phyloP scores from a whole-genome alignment of 164 flowering plant genomes.

The Euptelea pleiosperma region DNA sequence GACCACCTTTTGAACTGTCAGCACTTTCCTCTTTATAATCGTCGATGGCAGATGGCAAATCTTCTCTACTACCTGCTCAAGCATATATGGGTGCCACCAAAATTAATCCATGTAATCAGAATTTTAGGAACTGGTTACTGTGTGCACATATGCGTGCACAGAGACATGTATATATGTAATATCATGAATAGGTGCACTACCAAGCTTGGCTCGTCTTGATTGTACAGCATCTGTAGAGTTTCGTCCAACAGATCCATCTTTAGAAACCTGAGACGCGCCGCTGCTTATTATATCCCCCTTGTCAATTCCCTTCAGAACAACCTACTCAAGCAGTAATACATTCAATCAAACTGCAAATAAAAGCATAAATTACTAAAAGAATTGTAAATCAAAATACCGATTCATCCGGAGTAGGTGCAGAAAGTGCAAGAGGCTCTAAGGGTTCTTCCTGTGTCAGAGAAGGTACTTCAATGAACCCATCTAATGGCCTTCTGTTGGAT shows the following conservation, averaged over 20 bases:
- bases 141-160: no score
- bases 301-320: constrained; percentile 74
- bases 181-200: constrained; percentile 29
- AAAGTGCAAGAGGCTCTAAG: constrained; percentile 81
- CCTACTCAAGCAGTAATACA: constrained; percentile 40
- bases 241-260: constrained; percentile 69
- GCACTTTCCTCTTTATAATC: constrained; percentile 40
- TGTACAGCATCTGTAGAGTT: constrained; percentile 52
- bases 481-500: constrained; percentile 29
- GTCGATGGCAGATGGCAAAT: constrained; percentile 42
- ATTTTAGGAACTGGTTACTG: no score
- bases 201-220: constrained; percentile 53
- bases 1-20: constrained; percentile 28
- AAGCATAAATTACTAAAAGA: constrained; percentile 15
- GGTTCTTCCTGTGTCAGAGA: constrained; percentile 63
- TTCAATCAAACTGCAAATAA: constrained; percentile 9
- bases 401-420: constrained; percentile 77
- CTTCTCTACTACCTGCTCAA: constrained; percentile 71
- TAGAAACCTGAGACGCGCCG: constrained; percentile 65
- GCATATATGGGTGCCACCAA: constrained; percentile 11
- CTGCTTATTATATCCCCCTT: constrained; percentile 82
- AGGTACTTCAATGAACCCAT: constrained; percentile 56
- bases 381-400: constrained; percentile 39
- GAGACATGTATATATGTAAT: no score
- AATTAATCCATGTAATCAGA: background rate